Percentiles rank a stretch among this genome's conserved stretches.
Evolutionary conservation across 768 basidiomycete species (phyloP).

Genomic region (Cyathus striatus): DNA sequence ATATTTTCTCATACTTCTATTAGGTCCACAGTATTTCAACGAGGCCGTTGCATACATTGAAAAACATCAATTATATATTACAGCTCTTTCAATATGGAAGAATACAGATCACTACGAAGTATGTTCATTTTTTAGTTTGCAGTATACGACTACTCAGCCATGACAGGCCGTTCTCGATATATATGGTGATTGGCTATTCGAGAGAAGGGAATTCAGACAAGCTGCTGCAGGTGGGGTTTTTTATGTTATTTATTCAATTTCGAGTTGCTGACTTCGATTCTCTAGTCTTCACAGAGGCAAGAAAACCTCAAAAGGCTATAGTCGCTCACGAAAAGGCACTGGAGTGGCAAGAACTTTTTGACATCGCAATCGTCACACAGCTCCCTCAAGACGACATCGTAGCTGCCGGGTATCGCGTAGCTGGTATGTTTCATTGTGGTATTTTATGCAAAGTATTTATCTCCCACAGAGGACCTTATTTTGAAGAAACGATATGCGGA

Average conservation of each 20-base stretch:
- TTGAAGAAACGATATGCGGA: conserved; percentile 79
- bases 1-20: background rate
- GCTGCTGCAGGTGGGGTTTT: conserved; percentile 66
- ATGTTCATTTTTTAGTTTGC: conserved; percentile 10
- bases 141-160: conserved; percentile 1
- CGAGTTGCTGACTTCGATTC: conserved; percentile 4
- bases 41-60: conserved; percentile 81
- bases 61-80: conserved; percentile 66
- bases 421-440: conserved; percentile 48
- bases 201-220: conserved; percentile 75
- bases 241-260: background rate
- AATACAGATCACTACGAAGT: conserved; percentile 62
- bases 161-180: conserved; percentile 59
- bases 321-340: conserved; percentile 82
- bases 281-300: conserved; percentile 71
- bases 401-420: conserved; percentile 69
- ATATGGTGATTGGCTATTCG: conserved; percentile 87
- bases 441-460: background rate
- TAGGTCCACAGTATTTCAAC: conserved; percentile 67
- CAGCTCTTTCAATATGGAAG: conserved; percentile 73
- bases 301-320: conserved; percentile 67
- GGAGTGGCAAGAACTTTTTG: conserved; percentile 90
- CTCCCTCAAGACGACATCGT: conserved; percentile 50
- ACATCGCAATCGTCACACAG: conserved; percentile 55
- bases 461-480: conserved; percentile 66